Conservation (phyloP, 345 rosid species). For the Microthlaspi erraticum region DNA sequence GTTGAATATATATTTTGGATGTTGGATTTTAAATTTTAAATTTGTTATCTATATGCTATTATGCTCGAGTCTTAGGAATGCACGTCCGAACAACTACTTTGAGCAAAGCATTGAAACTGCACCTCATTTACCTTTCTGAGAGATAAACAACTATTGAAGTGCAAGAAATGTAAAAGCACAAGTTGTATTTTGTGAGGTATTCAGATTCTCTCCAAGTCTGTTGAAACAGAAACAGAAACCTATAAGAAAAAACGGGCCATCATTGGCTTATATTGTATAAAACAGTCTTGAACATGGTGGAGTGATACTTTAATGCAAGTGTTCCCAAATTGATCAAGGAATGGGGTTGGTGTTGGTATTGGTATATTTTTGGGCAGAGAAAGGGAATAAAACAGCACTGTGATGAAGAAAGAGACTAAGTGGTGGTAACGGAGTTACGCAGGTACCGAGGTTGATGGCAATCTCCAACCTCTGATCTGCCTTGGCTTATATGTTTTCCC, state of each 20-base stretch:
- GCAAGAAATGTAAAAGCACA: neutral
- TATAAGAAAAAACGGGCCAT: neutral
- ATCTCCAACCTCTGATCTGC: conserved; percentile 42
- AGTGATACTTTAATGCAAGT: neutral
- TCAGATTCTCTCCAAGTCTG: neutral
- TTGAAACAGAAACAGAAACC: neutral
- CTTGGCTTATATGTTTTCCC: conserved; percentile 27
- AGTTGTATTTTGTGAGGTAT: neutral
- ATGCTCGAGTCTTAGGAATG: conserved; percentile 1
- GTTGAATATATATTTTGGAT: no score
- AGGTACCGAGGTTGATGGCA: conserved; percentile 45
- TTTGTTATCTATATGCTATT: neutral
- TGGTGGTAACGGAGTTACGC: conserved; percentile 38
- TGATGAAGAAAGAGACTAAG: conserved; percentile 18
- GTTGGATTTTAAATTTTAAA: neutral
- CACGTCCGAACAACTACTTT: neutral
- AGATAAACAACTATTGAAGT: neutral
- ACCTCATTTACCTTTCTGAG: neutral
- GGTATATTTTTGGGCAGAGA: neutral
- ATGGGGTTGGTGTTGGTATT: neutral
- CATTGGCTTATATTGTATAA: neutral
- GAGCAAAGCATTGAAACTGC: neutral
- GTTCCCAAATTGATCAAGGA: neutral
- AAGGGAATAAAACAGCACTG: neutral
- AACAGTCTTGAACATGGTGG: neutral